These are phyloP conservation scores for Leucosporidium scottii DNA, from an alignment of 768 basidiomycete species.

Conservation along the genomic window DNA sequence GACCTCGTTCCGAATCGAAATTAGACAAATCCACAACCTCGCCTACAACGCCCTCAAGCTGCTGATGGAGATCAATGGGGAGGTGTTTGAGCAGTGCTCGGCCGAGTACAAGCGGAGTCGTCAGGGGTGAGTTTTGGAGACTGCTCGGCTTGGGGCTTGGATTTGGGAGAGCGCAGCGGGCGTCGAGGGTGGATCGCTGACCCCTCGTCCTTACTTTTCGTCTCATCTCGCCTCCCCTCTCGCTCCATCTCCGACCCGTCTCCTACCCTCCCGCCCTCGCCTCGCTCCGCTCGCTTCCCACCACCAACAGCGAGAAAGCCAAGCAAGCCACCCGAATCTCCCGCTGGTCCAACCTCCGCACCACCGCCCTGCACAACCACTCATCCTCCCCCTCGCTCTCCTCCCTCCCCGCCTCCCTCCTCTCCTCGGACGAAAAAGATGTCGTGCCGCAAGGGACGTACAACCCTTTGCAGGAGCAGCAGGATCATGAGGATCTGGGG, in stretches of 20 bases:
- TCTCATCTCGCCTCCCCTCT: not conserved
- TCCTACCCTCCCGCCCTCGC: not conserved
- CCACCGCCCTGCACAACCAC: conserved; percentile 29
- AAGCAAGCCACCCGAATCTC: conserved; percentile 76
- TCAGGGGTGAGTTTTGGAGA: conserved; percentile 58
- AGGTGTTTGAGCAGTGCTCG: conserved; percentile 87
- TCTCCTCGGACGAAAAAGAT: not conserved
- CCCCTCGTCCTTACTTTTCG: not conserved
- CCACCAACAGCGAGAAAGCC: conserved; percentile 65
- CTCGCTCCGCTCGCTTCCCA: not conserved
- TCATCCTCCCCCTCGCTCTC: not conserved
- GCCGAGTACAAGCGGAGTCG: conserved; percentile 85
- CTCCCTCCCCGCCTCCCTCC: not conserved
- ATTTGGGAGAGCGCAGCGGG: no score
- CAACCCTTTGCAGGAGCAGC: conserved; percentile 24
- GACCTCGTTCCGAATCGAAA: no score
- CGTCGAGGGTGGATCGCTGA: no score
- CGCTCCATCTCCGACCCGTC: no score
- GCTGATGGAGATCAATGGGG: conserved; percentile 96
- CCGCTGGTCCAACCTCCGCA: conserved; percentile 76
- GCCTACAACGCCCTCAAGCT: conserved; percentile 96
- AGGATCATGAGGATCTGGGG: not conserved
- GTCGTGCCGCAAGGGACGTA: conserved; percentile 23
- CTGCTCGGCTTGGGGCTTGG: no score
- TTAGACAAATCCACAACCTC: conserved; percentile 96